Evolutionary conservation across 2,329 filamentous ascomycete genomes (phyloP).

Genomic region (Apiospora arundinis): DNA sequence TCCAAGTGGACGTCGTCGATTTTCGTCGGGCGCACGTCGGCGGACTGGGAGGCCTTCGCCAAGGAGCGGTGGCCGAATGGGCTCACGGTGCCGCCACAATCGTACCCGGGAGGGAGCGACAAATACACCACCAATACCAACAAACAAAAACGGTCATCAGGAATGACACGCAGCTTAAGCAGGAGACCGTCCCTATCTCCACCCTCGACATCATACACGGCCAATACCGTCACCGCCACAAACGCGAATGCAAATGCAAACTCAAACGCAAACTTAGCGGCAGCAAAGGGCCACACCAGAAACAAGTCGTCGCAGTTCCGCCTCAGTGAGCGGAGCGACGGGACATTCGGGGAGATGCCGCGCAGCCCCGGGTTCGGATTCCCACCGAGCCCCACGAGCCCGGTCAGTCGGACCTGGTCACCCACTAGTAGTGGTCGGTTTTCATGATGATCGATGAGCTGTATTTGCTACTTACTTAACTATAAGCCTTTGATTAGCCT

Average conservation of each 20-base stretch:
- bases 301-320: slow-evolving; percentile 1
- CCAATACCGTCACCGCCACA: not conserved
- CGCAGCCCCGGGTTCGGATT: slow-evolving; percentile 5
- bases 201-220: not conserved
- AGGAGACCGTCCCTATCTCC: not conserved
- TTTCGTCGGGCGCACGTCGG: slow-evolving; percentile 21
- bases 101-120: not conserved
- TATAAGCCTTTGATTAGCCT: not conserved
- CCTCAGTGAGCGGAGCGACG: slow-evolving; percentile 22
- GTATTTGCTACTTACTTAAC: not conserved
- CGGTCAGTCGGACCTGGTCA: not conserved
- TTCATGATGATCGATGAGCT: not conserved
- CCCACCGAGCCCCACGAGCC: not conserved
- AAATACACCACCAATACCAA: not conserved
- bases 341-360: slow-evolving; percentile 25
- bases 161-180: slow-evolving; percentile 10
- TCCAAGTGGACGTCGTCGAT: slow-evolving; percentile 21
- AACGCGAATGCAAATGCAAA: not conserved
- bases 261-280: not conserved
- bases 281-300: slow-evolving; percentile 6
- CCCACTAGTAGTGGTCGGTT: not conserved
- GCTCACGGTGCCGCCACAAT: slow-evolving; percentile 20
- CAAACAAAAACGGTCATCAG: not conserved
- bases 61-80: slow-evolving; percentile 23
- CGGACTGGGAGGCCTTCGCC: slow-evolving; percentile 24